Evolutionary conservation across 140 eudicot species (phyloP).

Genomic region (Erigeron philadelphicus): DNA sequence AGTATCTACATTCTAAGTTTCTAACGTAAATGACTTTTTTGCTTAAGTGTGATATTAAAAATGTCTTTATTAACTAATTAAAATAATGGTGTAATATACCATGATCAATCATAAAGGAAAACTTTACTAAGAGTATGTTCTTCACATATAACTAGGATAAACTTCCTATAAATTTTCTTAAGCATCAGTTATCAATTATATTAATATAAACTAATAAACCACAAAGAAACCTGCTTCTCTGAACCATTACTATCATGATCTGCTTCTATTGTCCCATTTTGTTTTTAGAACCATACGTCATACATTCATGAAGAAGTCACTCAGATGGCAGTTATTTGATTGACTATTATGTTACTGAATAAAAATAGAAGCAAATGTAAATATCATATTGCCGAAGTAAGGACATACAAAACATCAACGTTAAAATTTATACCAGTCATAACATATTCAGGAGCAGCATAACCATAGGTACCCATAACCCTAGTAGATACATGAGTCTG

Average conservation of each 20-base stretch:
- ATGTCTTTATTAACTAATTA: not conserved
- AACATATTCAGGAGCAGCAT: conserved; percentile 19
- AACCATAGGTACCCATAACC: conserved; percentile 20
- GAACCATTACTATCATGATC: not conserved
- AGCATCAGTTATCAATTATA: not conserved
- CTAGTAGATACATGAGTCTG: conserved; percentile 20
- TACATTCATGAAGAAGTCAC: not conserved
- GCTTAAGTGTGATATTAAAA: not conserved
- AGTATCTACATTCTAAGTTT: not conserved
- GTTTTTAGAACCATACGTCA: not conserved
- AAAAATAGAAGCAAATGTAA: not conserved
- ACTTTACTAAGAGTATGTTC: not conserved
- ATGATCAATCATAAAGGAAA: not conserved
- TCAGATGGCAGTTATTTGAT: not conserved
- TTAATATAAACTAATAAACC: not conserved
- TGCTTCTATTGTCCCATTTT: not conserved
- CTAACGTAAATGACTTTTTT: not conserved
- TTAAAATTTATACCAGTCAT: conserved; percentile 11
- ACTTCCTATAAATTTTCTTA: not conserved
- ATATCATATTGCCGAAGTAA: not conserved
- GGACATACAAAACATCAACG: not conserved
- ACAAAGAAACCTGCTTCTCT: not conserved
- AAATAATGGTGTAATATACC: not conserved
- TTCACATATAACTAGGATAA: not conserved
- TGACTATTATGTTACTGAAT: not conserved